Conservation (phyloP, 768 basidiomycete species). For the Chiua virens region DNA sequence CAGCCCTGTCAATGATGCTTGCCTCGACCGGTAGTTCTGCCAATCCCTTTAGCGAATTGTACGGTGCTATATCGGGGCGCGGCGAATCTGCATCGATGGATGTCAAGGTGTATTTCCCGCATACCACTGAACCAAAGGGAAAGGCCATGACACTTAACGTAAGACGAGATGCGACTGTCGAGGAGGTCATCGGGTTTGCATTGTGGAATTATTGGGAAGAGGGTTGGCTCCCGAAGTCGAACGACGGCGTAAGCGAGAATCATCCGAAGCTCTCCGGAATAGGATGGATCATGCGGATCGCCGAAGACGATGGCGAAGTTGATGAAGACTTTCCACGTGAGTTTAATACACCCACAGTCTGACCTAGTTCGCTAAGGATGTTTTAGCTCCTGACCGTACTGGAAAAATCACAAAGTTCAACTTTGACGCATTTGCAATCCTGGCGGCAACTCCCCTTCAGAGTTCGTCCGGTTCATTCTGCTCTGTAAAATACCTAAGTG, state of each 20-base stretch:
- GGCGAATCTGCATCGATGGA: constrained; percentile 60
- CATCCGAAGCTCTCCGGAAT: constrained; percentile 73
- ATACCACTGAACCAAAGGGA: constrained; percentile 59
- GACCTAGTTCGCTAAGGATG: neutral
- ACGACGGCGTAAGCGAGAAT: constrained; percentile 61
- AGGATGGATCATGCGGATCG: constrained; percentile 91
- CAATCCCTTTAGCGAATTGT: constrained; percentile 88
- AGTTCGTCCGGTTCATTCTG: constrained; percentile 41
- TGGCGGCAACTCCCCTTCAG: constrained; percentile 72
- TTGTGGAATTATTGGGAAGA: constrained; percentile 95
- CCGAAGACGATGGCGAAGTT: constrained; percentile 96
- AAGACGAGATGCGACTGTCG: constrained; percentile 84
- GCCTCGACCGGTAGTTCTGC: constrained; percentile 59
- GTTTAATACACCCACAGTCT: constrained; percentile 28
- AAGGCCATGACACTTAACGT: constrained; percentile 74
- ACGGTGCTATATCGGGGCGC: constrained; percentile 82
- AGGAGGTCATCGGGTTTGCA: constrained; percentile 93
- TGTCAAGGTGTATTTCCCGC: constrained; percentile 85
- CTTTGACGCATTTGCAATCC: constrained; percentile 85
- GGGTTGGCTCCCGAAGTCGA: constrained; percentile 73
- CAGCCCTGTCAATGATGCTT: constrained; percentile 73
- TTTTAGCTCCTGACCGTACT: constrained; percentile 84
- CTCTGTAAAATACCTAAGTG: neutral
- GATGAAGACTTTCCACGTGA: constrained; percentile 98
- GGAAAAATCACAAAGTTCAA: constrained; percentile 86